Percentiles rank a stretch among this genome's conserved stretches.
phyloP scores from a whole-genome alignment of 1,284 basidiomycete genomes.

The Ustilago loliicola region DNA sequence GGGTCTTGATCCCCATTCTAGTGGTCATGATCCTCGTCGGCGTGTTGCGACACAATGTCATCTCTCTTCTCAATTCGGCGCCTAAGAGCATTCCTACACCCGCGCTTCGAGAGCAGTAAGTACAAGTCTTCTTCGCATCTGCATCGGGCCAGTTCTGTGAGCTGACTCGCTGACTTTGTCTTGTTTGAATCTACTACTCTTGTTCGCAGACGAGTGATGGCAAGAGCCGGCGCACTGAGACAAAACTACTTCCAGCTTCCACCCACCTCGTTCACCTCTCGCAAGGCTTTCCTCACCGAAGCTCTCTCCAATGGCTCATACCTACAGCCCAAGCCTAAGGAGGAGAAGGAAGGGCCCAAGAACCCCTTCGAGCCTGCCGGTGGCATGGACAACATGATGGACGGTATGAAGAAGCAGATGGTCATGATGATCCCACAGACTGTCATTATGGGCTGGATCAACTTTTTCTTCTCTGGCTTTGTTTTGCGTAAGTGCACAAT shows the following conservation, averaged over 20 bases:
- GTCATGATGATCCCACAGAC: slow-evolving; percentile 78
- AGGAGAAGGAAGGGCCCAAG: slow-evolving; percentile 70
- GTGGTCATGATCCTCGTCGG: slow-evolving; percentile 98
- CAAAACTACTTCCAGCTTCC: slow-evolving; percentile 61
- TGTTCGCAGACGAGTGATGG: slow-evolving; percentile 57
- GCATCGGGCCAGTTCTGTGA: too few relatives aligned
- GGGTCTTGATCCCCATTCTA: slow-evolving; percentile 93
- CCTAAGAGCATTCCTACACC: slow-evolving; percentile 85
- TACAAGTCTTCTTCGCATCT: slow-evolving; percentile 49
- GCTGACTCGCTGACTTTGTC: background rate
- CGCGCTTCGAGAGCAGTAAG: slow-evolving; percentile 92
- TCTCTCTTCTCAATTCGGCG: slow-evolving; percentile 83
- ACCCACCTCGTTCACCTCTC: slow-evolving; percentile 55
- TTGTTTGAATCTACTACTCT: background rate
- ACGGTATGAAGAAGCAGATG: slow-evolving; percentile 98
- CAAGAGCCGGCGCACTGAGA: slow-evolving; percentile 55
- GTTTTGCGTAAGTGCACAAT: slow-evolving; percentile 82
- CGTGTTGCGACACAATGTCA: slow-evolving; percentile 91
- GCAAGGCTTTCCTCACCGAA: slow-evolving; percentile 57
- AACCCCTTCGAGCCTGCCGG: slow-evolving; percentile 84
- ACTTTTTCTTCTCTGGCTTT: slow-evolving; percentile 98
- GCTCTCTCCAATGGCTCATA: slow-evolving; percentile 62
- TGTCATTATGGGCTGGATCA: slow-evolving; percentile 99
- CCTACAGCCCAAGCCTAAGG: slow-evolving; percentile 57
- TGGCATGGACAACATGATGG: slow-evolving; percentile 98